These are phyloP conservation scores for Hygrocybe punicea DNA, from an alignment of 768 basidiomycete species.

Conservation along the genomic window DNA sequence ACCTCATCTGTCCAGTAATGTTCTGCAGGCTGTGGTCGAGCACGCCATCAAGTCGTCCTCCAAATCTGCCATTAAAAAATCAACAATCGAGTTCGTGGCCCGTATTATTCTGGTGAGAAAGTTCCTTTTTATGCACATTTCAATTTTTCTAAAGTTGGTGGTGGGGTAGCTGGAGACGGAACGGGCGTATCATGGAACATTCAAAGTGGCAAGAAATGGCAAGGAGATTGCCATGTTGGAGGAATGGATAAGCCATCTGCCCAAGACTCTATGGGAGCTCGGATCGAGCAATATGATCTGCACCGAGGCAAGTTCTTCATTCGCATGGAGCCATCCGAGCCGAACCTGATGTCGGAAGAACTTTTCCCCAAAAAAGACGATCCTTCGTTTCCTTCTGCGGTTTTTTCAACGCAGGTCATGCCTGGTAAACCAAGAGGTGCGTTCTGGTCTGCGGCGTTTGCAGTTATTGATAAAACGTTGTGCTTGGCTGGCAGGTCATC, in stretches of 20 bases:
- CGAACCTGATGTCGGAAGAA: slow-evolving; percentile 12
- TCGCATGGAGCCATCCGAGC: not conserved
- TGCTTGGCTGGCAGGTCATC: slow-evolving; percentile 39
- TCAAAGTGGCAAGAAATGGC: slow-evolving; percentile 35
- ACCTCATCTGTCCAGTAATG: slow-evolving; percentile 26
- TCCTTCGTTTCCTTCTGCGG: slow-evolving; percentile 63
- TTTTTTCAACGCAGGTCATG: slow-evolving; percentile 53
- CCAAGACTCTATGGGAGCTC: slow-evolving; percentile 83
- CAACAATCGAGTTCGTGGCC: slow-evolving; percentile 73
- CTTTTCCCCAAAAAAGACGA: slow-evolving; percentile 34
- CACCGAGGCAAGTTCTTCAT: slow-evolving; percentile 47
- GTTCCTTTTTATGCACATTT: not conserved
- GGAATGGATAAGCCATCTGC: slow-evolving; percentile 74
- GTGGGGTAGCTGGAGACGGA: slow-evolving; percentile 56
- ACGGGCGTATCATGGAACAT: slow-evolving; percentile 48
- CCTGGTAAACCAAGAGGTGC: slow-evolving; percentile 43
- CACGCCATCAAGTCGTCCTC: slow-evolving; percentile 62
- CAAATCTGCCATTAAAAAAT: slow-evolving; percentile 59
- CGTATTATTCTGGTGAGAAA: slow-evolving; percentile 62
- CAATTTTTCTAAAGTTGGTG: not conserved
- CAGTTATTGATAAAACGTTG: not conserved
- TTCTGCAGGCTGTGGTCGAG: slow-evolving; percentile 57
- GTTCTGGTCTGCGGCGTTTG: slow-evolving; percentile 10
- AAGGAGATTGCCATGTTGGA: slow-evolving; percentile 38
- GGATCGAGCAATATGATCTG: slow-evolving; percentile 51